phyloP scores from a whole-genome alignment of 805 yeast genomes.

The Cephaloascus albidus region DNA sequence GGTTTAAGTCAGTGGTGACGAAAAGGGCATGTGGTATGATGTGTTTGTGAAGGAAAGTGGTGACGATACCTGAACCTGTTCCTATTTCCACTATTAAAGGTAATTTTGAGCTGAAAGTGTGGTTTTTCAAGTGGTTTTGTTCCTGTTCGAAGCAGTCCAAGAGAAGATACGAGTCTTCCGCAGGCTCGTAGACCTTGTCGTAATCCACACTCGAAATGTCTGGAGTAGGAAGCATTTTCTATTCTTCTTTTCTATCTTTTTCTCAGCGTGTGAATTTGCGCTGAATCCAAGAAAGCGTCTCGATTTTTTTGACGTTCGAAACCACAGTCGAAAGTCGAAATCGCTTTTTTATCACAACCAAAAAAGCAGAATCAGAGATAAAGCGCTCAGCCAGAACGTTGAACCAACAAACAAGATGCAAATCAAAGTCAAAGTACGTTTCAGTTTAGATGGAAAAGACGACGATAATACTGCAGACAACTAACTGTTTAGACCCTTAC shows the following conservation, averaged over 20 bases:
- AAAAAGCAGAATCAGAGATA: no score
- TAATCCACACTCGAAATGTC: constrained; percentile 42
- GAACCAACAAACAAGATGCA: constrained; percentile 30
- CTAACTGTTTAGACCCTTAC: constrained; percentile 44
- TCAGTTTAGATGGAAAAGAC: no score
- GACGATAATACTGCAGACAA: neutral
- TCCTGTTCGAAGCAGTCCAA: constrained; percentile 74
- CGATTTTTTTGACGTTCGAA: no score
- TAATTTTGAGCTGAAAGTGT: constrained; percentile 12
- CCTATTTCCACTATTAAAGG: constrained; percentile 80
- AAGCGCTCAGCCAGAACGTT: no score
- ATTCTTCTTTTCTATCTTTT: neutral
- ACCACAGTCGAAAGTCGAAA: no score
- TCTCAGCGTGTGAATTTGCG: no score
- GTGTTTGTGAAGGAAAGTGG: constrained; percentile 61
- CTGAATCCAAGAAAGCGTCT: no score
- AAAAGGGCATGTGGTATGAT: constrained; percentile 42
- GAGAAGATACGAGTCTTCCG: constrained; percentile 84
- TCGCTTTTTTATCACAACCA: no score
- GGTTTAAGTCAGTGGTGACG: constrained; percentile 73
- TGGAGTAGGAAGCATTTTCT: constrained; percentile 75
- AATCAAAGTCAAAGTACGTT: constrained; percentile 53
- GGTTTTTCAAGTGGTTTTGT: constrained; percentile 16
- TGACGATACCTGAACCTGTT: constrained; percentile 84
- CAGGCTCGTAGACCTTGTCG: constrained; percentile 84